phyloP scores from a whole-genome alignment of 2,329 filamentous ascomycete species.

The Venturia carpophila region DNA sequence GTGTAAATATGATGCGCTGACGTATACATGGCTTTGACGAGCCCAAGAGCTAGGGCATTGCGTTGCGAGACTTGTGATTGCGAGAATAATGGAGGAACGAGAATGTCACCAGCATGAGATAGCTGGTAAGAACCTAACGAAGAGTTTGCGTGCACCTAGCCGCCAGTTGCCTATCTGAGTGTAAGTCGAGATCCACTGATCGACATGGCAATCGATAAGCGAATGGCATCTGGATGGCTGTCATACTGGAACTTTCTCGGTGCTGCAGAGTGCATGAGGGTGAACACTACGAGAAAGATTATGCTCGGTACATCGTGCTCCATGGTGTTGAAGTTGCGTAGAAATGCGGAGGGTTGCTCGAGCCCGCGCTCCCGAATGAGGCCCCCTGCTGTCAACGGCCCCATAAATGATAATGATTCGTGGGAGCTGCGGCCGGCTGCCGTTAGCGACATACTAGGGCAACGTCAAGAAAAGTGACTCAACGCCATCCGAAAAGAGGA shows the following conservation, averaged over 20 bases:
- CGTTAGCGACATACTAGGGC: not conserved
- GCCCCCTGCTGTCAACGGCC: not conserved
- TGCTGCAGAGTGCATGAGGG: not conserved
- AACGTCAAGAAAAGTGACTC: not conserved
- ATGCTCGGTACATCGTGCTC: not conserved
- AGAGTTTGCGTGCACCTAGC: not conserved
- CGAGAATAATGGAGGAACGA: not conserved
- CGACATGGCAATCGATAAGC: slow-evolving; percentile 3
- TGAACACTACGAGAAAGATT: not conserved
- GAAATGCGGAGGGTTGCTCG: not conserved
- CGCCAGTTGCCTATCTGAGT: not conserved
- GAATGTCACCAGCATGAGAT: not conserved
- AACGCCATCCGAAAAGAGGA: not conserved
- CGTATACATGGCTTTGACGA: not conserved
- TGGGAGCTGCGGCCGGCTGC: not conserved
- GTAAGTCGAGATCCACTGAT: slow-evolving; percentile 9
- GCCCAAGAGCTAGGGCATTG: not conserved
- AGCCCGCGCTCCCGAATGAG: not conserved
- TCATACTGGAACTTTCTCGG: not conserved
- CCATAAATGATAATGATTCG: slow-evolving; percentile 9
- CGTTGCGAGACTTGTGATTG: not conserved
- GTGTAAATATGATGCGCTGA: not conserved
- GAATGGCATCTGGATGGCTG: not conserved
- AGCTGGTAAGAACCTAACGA: not conserved
- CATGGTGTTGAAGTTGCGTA: not conserved